phyloP scores from a whole-genome alignment of 2,329 filamentous ascomycete species.

The Colletotrichum kahawae region DNA sequence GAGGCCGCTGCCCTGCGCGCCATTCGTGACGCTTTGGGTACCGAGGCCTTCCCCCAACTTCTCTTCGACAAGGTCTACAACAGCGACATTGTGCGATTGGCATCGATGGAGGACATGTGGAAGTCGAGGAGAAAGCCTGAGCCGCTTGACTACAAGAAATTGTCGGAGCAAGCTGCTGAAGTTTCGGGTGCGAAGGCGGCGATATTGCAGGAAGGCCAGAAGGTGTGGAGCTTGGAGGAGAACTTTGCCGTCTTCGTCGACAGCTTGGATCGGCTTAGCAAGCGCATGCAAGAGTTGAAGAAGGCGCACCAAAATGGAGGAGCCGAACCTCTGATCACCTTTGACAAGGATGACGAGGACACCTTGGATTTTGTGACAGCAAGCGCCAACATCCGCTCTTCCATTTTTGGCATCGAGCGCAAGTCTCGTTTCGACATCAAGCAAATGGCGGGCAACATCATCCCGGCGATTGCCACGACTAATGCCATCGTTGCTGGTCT shows the following conservation, averaged over 20 bases:
- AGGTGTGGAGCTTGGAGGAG: conserved; percentile 80
- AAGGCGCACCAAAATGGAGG: conserved; percentile 46
- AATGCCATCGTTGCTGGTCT: conserved; percentile 95
- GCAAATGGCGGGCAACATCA: conserved; percentile 99
- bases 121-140: conserved; percentile 78
- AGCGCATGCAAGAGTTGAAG: conserved; percentile 71
- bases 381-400: conserved; percentile 86
- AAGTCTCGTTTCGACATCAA: conserved; percentile 97
- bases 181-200: conserved; percentile 58
- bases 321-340: conserved; percentile 73
- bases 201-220: conserved; percentile 71
- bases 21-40: conserved; percentile 83
- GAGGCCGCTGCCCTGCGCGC: conserved; percentile 84
- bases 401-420: conserved; percentile 85
- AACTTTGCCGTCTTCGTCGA: conserved; percentile 87
- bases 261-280: conserved; percentile 78
- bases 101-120: conserved; percentile 96
- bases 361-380: conserved; percentile 94
- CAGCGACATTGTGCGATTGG: conserved; percentile 80
- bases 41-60: conserved; percentile 74
- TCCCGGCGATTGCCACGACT: conserved; percentile 96
- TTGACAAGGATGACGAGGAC: conserved; percentile 97
- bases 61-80: conserved; percentile 95
- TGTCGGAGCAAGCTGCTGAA: conserved; percentile 57
- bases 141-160: conserved; percentile 70